Base-by-base conservation (phyloP, 1,284 basidiomycete species). In the Somion occarium region DNA sequence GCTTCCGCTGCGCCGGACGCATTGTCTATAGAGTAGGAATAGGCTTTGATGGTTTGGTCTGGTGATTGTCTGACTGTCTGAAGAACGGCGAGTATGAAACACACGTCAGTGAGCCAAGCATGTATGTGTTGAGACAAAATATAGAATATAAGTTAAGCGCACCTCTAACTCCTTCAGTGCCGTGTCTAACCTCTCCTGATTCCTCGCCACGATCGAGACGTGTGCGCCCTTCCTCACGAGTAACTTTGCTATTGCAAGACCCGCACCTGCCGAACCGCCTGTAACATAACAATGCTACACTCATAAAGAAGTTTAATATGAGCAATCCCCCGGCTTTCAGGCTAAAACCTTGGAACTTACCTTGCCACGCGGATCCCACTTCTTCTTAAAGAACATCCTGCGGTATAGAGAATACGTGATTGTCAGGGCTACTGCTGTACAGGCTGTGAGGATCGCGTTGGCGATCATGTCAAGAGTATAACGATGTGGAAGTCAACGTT, bases 231-330 rank as follows among this genome's bases (percentile, higher is more conserved):
- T 73, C 56, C 74, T 69, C 12, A 83, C 79, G 11, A 94, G 75
- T 39, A 84, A 70, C 41, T 79, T 72, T 0, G 91, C 87, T 0
- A 93, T 71, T 0, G 82, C 75, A 9, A 91, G 75, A 4, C 92
- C 92, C 3, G 93, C 76, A 1, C 92, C 92, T 18, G 83, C 73
- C 7, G 84, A 88, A 1, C 90, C 91, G 22, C 92, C 92, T 13
- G 90, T 88, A 46, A 93, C 73, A 63, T 86, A 89, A 66, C 80
- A 83, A 59, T 84, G 83, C 86, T 89, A 24, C 4, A 38, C 42
- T 9, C 7, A 15, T 9, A 41, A 19, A 15, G 19, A 18, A 41
- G 24, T 37, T 3, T 19, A 18, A 20, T 12, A 18, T 44, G 48
- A 23, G 27, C 24, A 43, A 23, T 39, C 38, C n/a, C n/a, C n/a